A percentile compares a stretch with the other conserved stretches of the same genome.
Evolutionary conservation across 129 eudicot genomes (phyloP).

Genomic region (Logfia minima): DNA sequence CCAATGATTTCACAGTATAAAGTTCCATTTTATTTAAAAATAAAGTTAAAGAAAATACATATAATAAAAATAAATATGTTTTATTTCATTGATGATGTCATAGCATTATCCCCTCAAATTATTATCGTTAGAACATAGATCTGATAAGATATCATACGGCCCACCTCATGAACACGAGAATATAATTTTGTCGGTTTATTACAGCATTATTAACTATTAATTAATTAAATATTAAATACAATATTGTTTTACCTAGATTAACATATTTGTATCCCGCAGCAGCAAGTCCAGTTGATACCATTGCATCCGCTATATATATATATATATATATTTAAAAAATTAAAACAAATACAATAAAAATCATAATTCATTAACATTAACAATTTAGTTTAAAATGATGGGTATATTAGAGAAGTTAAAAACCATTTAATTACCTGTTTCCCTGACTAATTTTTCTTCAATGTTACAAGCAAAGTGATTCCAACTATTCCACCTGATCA

Average conservation of each 20-base stretch:
- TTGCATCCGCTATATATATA: conserved; percentile 63
- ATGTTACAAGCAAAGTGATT: conserved; percentile 75
- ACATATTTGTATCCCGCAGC: conserved; percentile 66
- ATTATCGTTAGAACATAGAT: conserved; percentile 9
- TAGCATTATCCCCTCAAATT: neutral
- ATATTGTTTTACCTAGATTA: conserved; percentile 53
- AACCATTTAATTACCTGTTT: conserved; percentile 55
- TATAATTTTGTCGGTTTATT: conserved; percentile 10
- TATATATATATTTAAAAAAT: neutral
- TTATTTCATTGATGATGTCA: neutral
- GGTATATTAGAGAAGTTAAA: neutral
- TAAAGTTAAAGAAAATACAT: neutral
- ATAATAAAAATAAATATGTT: too few relatives aligned
- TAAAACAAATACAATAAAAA: neutral
- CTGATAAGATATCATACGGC: conserved; percentile 29
- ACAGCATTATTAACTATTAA: neutral
- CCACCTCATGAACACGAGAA: conserved; percentile 28
- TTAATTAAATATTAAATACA: neutral
- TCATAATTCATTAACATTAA: neutral
- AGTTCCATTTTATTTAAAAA: too few relatives aligned
- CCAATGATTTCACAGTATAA: too few relatives aligned
- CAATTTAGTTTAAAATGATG: neutral
- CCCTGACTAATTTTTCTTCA: conserved; percentile 61
- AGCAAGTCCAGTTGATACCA: conserved; percentile 78
- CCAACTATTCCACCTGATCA: conserved; percentile 95